These are phyloP conservation scores for Schwanniomyces yamadae DNA, from an alignment of 805 yeast genomes.

Conservation along the genomic window DNA sequence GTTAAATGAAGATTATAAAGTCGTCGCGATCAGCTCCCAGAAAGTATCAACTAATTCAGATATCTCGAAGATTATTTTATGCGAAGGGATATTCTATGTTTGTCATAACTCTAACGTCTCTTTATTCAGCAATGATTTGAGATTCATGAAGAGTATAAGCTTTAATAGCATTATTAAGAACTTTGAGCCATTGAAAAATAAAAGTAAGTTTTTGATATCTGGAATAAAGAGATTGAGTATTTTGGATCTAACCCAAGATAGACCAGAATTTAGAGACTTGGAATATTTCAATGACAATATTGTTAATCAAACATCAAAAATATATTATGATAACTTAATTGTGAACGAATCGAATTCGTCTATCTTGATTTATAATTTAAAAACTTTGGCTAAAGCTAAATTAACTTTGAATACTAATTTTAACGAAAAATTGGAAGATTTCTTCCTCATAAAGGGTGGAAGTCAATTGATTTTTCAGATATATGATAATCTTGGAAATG, in stretches of 20 bases:
- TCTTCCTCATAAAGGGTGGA: not conserved
- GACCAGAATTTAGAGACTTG: constrained; percentile 1
- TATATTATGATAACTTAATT: constrained; percentile 4
- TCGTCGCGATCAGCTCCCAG: not conserved
- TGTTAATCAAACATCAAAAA: constrained; percentile 6
- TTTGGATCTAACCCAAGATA: not conserved
- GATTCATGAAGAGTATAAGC: not conserved
- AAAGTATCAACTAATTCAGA: not conserved
- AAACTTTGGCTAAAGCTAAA: constrained; percentile 1
- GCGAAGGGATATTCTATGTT: not conserved
- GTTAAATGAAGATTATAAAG: not conserved
- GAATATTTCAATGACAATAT: constrained; percentile 9
- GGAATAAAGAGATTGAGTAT: constrained; percentile 4
- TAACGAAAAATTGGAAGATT: constrained; percentile 2
- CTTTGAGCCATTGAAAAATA: not conserved
- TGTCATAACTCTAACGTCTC: not conserved
- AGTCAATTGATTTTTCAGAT: not conserved
- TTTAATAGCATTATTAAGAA: constrained; percentile 3
- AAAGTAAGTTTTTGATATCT: constrained; percentile 1
- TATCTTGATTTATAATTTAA: constrained; percentile 4
- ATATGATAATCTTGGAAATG: not conserved
- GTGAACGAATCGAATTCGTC: constrained; percentile 9
- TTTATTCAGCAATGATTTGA: constrained; percentile 1
- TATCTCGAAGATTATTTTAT: not conserved
- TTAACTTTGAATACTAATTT: not conserved